A percentile compares a stretch with the other conserved stretches of the same genome.
Evolutionary conservation across 345 rosid genomes (phyloP).

Genomic region (Populus davidiana): DNA sequence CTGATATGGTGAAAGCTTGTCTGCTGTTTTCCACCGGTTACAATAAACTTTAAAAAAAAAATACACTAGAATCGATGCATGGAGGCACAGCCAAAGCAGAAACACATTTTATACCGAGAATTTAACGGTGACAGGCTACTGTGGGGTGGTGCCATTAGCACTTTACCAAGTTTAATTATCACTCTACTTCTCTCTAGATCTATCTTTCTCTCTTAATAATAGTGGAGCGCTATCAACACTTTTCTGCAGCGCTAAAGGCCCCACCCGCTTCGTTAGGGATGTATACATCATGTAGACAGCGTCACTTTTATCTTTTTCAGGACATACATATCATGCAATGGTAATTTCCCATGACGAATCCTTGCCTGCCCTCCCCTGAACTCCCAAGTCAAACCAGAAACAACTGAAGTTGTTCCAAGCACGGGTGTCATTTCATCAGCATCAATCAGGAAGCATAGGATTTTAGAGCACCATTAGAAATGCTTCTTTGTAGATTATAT

Average conservation of each 20-base stretch:
- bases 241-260: neutral
- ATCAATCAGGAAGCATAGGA: neutral
- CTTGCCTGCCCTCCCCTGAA: neutral
- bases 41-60: neutral
- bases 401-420: neutral
- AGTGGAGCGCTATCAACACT: neutral
- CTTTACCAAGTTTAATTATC: neutral
- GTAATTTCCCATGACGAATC: neutral
- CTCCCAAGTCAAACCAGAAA: neutral
- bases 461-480: neutral
- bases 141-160: neutral
- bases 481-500: neutral
- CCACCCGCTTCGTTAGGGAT: neutral
- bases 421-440: neutral
- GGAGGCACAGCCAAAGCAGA: neutral
- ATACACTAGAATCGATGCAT: neutral
- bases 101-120: neutral
- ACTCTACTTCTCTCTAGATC: neutral
- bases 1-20: neutral
- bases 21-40: neutral
- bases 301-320: neutral
- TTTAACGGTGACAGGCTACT: neutral
- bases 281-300: neutral
- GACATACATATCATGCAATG: neutral
- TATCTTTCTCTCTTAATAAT: neutral